These are phyloP conservation scores for Cyamopsis tetragonoloba DNA, from an alignment of 306 rosid genomes.

Conservation along the genomic window DNA sequence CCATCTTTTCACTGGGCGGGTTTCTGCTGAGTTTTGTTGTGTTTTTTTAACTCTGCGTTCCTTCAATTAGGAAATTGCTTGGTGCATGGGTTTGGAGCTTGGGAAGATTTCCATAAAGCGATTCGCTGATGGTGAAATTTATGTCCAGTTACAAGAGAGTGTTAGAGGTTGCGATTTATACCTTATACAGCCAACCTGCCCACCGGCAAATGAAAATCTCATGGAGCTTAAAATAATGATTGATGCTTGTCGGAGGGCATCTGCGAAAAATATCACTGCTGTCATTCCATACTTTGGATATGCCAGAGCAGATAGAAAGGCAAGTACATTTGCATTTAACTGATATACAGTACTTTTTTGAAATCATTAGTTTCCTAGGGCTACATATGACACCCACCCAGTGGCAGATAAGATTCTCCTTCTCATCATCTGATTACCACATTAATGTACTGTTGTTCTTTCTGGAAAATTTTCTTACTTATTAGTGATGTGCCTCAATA, in stretches of 20 bases:
- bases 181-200: conserved; percentile 85
- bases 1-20: not conserved
- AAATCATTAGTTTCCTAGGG: not conserved
- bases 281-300: conserved; percentile 98
- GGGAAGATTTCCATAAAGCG: conserved; percentile 75
- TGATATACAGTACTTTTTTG: not conserved
- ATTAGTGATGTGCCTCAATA: not conserved
- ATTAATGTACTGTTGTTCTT: not conserved
- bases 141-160: conserved; percentile 94
- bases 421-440: not conserved
- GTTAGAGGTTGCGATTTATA: conserved; percentile 91
- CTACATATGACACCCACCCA: not conserved
- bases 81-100: conserved; percentile 91
- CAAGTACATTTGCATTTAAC: conserved; percentile 22
- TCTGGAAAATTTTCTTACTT: not conserved
- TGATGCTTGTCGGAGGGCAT: conserved; percentile 96
- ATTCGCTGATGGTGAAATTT: conserved; percentile 96
- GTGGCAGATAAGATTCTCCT: not conserved
- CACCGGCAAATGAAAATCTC: conserved; percentile 94
- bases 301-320: conserved; percentile 99
- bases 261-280: conserved; percentile 85
- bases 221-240: conserved; percentile 90
- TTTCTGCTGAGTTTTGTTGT: conserved; percentile 4
- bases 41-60: not conserved
- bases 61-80: conserved; percentile 70